Evolutionary conservation across 2,329 filamentous ascomycete genomes (phyloP), one percentile per base, ranked within the genome.

Genomic region (Claviceps sp.): DNA sequence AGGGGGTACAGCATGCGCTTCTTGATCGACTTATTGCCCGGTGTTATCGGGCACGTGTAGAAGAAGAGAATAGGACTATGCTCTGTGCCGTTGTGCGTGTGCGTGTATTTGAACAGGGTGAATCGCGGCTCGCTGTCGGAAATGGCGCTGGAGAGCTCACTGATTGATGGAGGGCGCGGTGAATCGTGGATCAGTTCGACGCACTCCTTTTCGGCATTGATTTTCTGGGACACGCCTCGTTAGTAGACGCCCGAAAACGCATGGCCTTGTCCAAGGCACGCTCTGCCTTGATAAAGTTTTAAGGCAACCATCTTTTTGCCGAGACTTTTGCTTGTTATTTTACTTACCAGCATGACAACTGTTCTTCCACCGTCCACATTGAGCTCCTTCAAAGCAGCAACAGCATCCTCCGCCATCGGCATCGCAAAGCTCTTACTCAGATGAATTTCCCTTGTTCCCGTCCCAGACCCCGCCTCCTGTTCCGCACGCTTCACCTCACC

Each of bases 1-100:
- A 83, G 71, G 37, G 87, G 86, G 65, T 93, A 93, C 62, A 93
- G 68, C 88, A 94, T 94, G 57, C 86, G 77, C 68, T 86, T 84
- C 71, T 88, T 90, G 71, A 93, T 86, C 50, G 78, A 72, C 68
- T 82, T 86, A 50, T 76, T 80, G 30, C 72, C 77, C 0, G 78
- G 70, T 4, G 83, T 75, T 7, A 77, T 71, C 0, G 88, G 88
- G 65, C 86, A 89, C 5, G 86, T 91, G 70, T 89, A 91, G 63
- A 93, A 81, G 71, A 93, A 93, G 5, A 91, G 73, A 47, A 91
- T 71, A 2, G 82, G 79, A 52, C 72, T 76, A 50, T 73, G 70
- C 54, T 76, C 68, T 46, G 63, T 56, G 22, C 79, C 79, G 37
- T 72, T 68, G 55, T 80, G 69, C 43, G 76, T 75, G 61, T 84